phyloP scores from a whole-genome alignment of 2,329 filamentous ascomycete genomes.

The Neurospora crassa region DNA sequence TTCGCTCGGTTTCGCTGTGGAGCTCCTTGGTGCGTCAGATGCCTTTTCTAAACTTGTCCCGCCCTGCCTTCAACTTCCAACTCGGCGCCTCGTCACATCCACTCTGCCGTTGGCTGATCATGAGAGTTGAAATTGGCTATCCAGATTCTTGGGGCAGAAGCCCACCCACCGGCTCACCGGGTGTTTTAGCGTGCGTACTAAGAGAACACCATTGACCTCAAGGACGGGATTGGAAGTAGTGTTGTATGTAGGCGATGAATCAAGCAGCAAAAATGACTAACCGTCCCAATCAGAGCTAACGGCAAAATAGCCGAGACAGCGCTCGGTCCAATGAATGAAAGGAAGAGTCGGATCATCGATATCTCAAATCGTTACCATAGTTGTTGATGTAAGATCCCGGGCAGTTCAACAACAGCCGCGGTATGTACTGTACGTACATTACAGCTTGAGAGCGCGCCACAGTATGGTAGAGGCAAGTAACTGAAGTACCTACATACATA shows the following conservation, averaged over 20 bases:
- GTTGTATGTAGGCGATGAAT: background rate
- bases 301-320: background rate
- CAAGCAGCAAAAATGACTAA: background rate
- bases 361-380: background rate
- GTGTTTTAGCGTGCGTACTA: background rate
- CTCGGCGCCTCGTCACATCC: background rate
- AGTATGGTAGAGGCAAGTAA: no score
- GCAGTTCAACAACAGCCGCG: background rate
- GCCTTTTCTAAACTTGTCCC: background rate
- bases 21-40: no score
- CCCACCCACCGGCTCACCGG: background rate
- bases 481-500: no score
- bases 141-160: background rate
- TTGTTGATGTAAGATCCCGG: background rate
- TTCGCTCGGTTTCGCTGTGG: no score
- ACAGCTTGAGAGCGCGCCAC: background rate
- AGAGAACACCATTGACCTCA: background rate
- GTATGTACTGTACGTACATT: background rate
- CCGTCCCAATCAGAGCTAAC: background rate
- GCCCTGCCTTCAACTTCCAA: background rate
- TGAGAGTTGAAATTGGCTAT: background rate
- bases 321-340: background rate
- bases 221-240: background rate
- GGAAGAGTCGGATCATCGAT: background rate
- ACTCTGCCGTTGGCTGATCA: background rate